Percentiles rank a stretch among this genome's conserved stretches.
Evolutionary conservation across 2,329 filamentous ascomycete species (phyloP).

Genomic region (Penicillium expansum): DNA sequence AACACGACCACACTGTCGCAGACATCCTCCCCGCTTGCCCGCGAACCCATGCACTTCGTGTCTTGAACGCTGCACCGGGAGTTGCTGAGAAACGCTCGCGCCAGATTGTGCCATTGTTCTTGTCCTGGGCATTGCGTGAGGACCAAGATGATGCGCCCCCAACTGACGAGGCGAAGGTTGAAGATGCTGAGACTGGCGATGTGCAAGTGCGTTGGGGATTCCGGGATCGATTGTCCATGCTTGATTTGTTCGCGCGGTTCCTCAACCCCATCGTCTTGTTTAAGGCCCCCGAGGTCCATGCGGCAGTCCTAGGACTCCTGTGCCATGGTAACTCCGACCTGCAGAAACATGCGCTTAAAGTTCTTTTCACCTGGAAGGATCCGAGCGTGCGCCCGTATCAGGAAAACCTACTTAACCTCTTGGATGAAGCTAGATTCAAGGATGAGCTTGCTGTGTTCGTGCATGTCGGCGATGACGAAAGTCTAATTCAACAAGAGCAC

Average conservation of each 20-base stretch:
- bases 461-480: constrained; percentile 63
- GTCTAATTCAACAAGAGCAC: constrained; percentile 70
- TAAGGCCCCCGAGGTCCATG: constrained; percentile 71
- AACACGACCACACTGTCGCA: constrained; percentile 54
- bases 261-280: constrained; percentile 81
- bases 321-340: constrained; percentile 87
- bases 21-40: constrained; percentile 48
- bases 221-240: constrained; percentile 75
- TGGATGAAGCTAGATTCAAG: constrained; percentile 88
- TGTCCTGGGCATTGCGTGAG: constrained; percentile 69
- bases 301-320: constrained; percentile 70
- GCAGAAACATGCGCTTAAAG: constrained; percentile 80
- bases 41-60: constrained; percentile 73
- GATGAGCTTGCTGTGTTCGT: constrained; percentile 91
- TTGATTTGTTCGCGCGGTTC: constrained; percentile 80
- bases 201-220: constrained; percentile 43
- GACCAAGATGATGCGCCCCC: constrained; percentile 40
- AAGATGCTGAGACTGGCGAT: constrained; percentile 16
- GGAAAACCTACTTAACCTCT: constrained; percentile 78
- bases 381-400: constrained; percentile 72
- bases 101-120: constrained; percentile 77
- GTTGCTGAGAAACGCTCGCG: constrained; percentile 85
- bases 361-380: constrained; percentile 85
- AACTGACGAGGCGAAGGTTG: constrained; percentile 13
- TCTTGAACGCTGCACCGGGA: constrained; percentile 69